phyloP scores from a whole-genome alignment of 2,329 filamentous ascomycete genomes.

The Chaetomiaceae sp. region DNA sequence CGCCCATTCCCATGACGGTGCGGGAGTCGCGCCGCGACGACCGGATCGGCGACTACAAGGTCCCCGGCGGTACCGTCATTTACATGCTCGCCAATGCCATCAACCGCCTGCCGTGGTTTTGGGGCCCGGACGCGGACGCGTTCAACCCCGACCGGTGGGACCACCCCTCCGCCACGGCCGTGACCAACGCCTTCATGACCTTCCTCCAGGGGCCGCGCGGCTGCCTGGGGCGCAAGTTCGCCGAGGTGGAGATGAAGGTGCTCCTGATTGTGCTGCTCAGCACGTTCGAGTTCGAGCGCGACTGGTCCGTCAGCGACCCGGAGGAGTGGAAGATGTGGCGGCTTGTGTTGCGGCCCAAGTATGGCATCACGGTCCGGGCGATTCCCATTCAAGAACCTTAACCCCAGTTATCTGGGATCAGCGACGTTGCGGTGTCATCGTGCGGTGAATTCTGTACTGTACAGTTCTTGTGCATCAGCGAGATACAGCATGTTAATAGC shows the following conservation, averaged over 20 bases:
- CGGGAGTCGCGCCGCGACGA: slow-evolving; percentile 36
- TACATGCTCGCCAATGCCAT: slow-evolving; percentile 35
- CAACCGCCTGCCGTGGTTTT: slow-evolving; percentile 20
- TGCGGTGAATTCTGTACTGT: too few relatives aligned
- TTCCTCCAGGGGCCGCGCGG: slow-evolving; percentile 21
- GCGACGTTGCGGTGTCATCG: too few relatives aligned
- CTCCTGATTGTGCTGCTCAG: slow-evolving; percentile 29
- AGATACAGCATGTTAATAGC: too few relatives aligned
- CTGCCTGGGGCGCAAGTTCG: slow-evolving; percentile 23
- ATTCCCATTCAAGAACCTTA: slow-evolving; percentile 9
- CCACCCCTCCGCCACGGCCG: slow-evolving; percentile 13
- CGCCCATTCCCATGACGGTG: slow-evolving; percentile 41
- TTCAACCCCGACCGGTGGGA: slow-evolving; percentile 23
- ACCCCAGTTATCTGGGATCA: not conserved
- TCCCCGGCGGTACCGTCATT: slow-evolving; percentile 38
- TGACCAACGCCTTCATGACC: slow-evolving; percentile 21
- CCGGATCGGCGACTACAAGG: slow-evolving; percentile 32
- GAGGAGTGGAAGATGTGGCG: slow-evolving; percentile 45
- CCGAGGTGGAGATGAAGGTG: slow-evolving; percentile 28
- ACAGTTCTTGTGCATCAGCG: too few relatives aligned
- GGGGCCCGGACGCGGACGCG: slow-evolving; percentile 19
- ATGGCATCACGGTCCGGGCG: slow-evolving; percentile 36
- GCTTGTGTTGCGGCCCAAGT: slow-evolving; percentile 38
- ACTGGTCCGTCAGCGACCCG: slow-evolving; percentile 33
- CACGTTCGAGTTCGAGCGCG: slow-evolving; percentile 31